phyloP scores from a whole-genome alignment of 2,329 filamentous ascomycete genomes.

The Cladobotryum mycophilum region DNA sequence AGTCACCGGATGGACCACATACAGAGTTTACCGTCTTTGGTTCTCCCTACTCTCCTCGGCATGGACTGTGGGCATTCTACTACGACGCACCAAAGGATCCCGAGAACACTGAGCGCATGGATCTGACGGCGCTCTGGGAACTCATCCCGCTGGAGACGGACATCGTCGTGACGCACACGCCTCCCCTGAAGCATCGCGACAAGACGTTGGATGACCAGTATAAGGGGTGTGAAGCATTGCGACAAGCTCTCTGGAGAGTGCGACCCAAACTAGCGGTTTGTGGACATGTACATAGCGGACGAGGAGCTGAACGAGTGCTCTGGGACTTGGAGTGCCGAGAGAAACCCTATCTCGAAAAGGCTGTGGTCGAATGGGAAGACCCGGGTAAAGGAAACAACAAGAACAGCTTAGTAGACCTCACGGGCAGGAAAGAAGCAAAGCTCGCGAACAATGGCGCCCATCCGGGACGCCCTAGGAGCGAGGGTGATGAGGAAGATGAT shows the following conservation, averaged over 20 bases:
- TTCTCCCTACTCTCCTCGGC: slow-evolving; percentile 57
- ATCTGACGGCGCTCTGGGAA: slow-evolving; percentile 47
- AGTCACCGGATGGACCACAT: slow-evolving; percentile 44
- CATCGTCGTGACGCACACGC: slow-evolving; percentile 66
- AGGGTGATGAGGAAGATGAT: background rate
- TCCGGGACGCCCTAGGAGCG: slow-evolving; percentile 8
- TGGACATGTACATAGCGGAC: slow-evolving; percentile 64
- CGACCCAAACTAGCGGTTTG: slow-evolving; percentile 61
- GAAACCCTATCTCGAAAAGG: slow-evolving; percentile 39
- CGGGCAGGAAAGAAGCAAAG: slow-evolving; percentile 32
- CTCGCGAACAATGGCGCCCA: slow-evolving; percentile 44
- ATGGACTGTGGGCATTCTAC: slow-evolving; percentile 60
- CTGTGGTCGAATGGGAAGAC: slow-evolving; percentile 49
- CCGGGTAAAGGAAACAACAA: slow-evolving; percentile 49
- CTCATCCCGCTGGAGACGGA: slow-evolving; percentile 56
- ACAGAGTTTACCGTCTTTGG: slow-evolving; percentile 63
- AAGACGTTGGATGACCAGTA: slow-evolving; percentile 31
- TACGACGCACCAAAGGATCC: slow-evolving; percentile 37
- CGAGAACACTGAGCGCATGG: background rate
- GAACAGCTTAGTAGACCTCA: slow-evolving; percentile 58
- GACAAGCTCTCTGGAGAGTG: slow-evolving; percentile 51
- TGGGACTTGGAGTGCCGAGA: slow-evolving; percentile 47
- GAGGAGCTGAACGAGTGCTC: slow-evolving; percentile 55
- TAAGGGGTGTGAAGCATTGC: slow-evolving; percentile 55
- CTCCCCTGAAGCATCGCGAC: slow-evolving; percentile 56